These are phyloP conservation scores for Trichosporon asahii DNA, from an alignment of 1,284 basidiomycete genomes.

Conservation along the genomic window DNA sequence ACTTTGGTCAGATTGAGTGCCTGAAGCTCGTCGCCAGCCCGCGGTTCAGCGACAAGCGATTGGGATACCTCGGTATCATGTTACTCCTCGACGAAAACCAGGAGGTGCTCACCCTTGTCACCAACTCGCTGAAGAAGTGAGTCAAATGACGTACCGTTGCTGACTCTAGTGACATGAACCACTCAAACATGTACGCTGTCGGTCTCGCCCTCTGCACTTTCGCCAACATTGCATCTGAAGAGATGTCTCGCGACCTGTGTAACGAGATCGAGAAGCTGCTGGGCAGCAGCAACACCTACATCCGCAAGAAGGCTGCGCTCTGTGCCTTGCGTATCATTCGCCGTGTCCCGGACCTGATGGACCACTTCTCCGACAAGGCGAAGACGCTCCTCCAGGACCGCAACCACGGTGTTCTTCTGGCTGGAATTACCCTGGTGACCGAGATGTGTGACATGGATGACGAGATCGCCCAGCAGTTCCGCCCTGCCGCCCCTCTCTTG, in stretches of 20 bases:
- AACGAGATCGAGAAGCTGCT: constrained; percentile 98
- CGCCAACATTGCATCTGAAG: constrained; percentile 97
- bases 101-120: constrained; percentile 94
- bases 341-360: constrained; percentile 92
- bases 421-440: constrained; percentile 88
- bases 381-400: constrained; percentile 90
- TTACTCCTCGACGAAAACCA: constrained; percentile 95
- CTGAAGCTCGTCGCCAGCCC: constrained; percentile 98
- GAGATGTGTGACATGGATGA: constrained; percentile 88
- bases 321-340: constrained; percentile 96
- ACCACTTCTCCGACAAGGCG: constrained; percentile 85
- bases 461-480: constrained; percentile 74
- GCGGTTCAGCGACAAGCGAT: constrained; percentile 90
- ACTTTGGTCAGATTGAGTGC: constrained; percentile 99
- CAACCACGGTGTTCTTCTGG: constrained; percentile 93
- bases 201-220: constrained; percentile 97
- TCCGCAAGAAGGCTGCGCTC: constrained; percentile 96
- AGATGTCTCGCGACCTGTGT: constrained; percentile 94
- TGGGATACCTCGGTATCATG: constrained; percentile 98
- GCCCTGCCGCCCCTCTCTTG: constrained; percentile 88
- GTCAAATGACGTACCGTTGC: constrained; percentile 38
- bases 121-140: constrained; percentile 97
- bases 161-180: constrained; percentile 87
- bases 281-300: constrained; percentile 97
- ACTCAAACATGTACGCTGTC: constrained; percentile 98